Conservation (phyloP, 1,139 yeast species). For the Geotrichum fermentans region DNA sequence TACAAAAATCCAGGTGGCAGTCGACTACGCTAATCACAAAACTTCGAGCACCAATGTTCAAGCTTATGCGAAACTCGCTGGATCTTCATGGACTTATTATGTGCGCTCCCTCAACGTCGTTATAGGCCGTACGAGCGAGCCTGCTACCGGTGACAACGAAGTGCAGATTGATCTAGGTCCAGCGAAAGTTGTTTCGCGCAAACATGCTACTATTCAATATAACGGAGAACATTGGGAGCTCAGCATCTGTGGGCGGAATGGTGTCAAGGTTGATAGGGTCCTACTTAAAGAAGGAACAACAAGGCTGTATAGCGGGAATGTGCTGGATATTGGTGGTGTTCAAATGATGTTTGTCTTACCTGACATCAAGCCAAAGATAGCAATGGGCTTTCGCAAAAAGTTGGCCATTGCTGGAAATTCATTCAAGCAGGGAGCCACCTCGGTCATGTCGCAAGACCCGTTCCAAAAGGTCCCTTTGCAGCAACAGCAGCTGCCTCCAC, state of each 20-base stretch:
- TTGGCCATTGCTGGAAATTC: not conserved
- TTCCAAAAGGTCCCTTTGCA: not conserved
- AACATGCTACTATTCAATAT: constrained; percentile 79
- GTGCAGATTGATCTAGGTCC: constrained; percentile 94
- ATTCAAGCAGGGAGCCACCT: not conserved
- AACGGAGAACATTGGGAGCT: constrained; percentile 84
- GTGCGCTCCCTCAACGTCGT: constrained; percentile 74
- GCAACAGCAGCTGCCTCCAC: not conserved
- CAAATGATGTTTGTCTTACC: constrained; percentile 99
- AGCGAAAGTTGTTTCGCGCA: constrained; percentile 88
- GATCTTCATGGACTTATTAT: constrained; percentile 89
- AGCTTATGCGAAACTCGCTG: constrained; percentile 94
- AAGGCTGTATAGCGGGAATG: constrained; percentile 71
- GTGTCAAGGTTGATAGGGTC: constrained; percentile 70
- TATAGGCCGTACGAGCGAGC: constrained; percentile 80
- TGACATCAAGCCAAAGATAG: constrained; percentile 64
- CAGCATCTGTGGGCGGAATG: constrained; percentile 79
- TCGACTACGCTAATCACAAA: constrained; percentile 57
- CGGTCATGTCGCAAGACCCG: not conserved
- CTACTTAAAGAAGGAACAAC: constrained; percentile 49
- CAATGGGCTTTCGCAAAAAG: constrained; percentile 23
- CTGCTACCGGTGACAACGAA: constrained; percentile 34
- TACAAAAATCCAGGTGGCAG: constrained; percentile 43
- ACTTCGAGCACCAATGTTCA: constrained; percentile 81
- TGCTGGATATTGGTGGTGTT: constrained; percentile 90